Evolutionary conservation across 257 asterid genomes (phyloP).

Genomic region (Solanum chilense): DNA sequence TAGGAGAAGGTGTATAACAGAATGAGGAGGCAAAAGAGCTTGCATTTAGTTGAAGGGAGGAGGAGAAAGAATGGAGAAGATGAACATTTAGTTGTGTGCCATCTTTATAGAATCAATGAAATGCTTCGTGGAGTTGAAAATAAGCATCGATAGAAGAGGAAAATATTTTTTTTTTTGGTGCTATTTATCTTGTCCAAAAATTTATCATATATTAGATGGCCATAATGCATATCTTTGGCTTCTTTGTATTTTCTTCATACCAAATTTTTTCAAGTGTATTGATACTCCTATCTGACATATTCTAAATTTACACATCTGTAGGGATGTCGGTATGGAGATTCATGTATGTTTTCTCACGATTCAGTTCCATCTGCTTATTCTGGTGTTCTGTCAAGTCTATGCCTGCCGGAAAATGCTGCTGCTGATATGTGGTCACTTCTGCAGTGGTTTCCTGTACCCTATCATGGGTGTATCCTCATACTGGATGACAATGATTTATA

Average conservation of each 20-base stretch:
- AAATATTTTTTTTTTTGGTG: background rate
- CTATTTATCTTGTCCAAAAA: background rate
- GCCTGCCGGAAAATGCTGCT: slow-evolving; percentile 39
- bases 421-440: slow-evolving; percentile 36
- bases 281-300: background rate
- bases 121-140: background rate
- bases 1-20: background rate
- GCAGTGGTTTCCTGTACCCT: slow-evolving; percentile 42
- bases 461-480: slow-evolving; percentile 44
- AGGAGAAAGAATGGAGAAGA: background rate
- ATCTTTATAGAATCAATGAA: background rate
- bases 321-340: slow-evolving; percentile 88
- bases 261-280: background rate
- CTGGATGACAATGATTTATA: slow-evolving; percentile 60
- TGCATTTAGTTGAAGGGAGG: background rate
- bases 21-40: background rate
- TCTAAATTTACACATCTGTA: slow-evolving; percentile 20
- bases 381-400: slow-evolving; percentile 17
- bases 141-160: background rate
- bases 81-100: too few relatives aligned
- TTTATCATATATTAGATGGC: background rate
- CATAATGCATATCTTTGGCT: background rate
- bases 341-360: slow-evolving; percentile 75
- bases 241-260: background rate
- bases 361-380: slow-evolving; percentile 21